Conservation (phyloP, 164 flowering plant species). For the Berberis thunbergii region DNA sequence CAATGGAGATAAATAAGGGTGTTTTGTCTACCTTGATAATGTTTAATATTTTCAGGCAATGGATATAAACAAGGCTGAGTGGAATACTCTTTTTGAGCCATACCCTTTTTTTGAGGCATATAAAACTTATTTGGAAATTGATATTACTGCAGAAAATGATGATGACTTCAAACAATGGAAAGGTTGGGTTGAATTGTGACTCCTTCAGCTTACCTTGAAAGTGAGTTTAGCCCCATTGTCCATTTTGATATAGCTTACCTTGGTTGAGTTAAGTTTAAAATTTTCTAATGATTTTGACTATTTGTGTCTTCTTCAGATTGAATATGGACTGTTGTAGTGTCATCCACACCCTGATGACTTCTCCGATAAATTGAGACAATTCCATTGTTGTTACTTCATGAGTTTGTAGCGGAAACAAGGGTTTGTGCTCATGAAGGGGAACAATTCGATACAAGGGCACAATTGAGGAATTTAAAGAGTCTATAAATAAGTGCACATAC, state of each 20-base stretch:
- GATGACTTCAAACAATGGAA: constrained; percentile 77
- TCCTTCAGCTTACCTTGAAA: constrained; percentile 77
- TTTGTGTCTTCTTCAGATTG: constrained; percentile 41
- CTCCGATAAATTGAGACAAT: constrained; percentile 42
- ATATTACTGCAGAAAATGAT: constrained; percentile 55
- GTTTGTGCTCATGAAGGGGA: constrained; percentile 46
- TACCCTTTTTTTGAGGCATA: constrained; percentile 80
- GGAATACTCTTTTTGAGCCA: constrained; percentile 68
- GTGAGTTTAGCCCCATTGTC: constrained; percentile 15
- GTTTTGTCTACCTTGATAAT: not conserved
- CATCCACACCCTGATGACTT: constrained; percentile 76
- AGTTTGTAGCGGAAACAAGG: constrained; percentile 75
- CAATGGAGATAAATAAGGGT: not conserved
- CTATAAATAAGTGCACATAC: constrained; percentile 39
- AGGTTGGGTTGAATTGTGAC: constrained; percentile 95
- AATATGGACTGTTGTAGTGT: constrained; percentile 65
- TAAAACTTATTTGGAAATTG: constrained; percentile 79
- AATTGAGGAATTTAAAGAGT: constrained; percentile 70
- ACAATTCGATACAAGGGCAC: constrained; percentile 75
- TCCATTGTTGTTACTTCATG: constrained; percentile 69
- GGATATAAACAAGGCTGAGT: constrained; percentile 52
- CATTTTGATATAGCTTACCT: not conserved
- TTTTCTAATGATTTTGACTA: constrained; percentile 1
- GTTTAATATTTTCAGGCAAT: constrained; percentile 42
- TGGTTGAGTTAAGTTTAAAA: no score